Conservation (phyloP, 192 early-diverging fungal genomes). For the Coemansia sp. region DNA sequence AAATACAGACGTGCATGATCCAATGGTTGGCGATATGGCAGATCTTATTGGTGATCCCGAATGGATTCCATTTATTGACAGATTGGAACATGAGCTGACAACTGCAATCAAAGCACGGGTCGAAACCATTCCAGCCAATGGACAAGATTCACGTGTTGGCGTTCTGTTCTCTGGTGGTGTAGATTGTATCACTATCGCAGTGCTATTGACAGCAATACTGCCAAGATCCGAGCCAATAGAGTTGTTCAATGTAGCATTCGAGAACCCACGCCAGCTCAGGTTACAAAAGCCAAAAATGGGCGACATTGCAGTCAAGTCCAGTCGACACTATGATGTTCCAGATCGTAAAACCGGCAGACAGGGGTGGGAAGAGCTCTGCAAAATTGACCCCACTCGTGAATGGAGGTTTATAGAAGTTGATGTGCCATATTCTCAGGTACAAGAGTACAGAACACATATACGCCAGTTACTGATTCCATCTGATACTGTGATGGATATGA, state of each 20-base stretch:
- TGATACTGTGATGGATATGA: constrained; percentile 94
- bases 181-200: constrained; percentile 89
- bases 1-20: background rate
- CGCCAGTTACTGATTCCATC: constrained; percentile 74
- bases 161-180: constrained; percentile 93
- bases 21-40: constrained; percentile 6
- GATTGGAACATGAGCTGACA: constrained; percentile 16
- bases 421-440: constrained; percentile 74
- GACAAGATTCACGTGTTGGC: constrained; percentile 53
- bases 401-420: constrained; percentile 93
- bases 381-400: constrained; percentile 62
- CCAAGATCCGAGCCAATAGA: constrained; percentile 79
- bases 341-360: constrained; percentile 76
- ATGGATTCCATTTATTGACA: constrained; percentile 31
- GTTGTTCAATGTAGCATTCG: constrained; percentile 93
- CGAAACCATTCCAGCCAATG: constrained; percentile 21
- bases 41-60: constrained; percentile 10
- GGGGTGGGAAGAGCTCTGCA: constrained; percentile 56
- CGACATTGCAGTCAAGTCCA: background rate
- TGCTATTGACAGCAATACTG: constrained; percentile 70
- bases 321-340: constrained; percentile 61
- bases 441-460: constrained; percentile 57
- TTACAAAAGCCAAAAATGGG: background rate
- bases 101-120: constrained; percentile 21
- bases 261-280: constrained; percentile 72